Base-by-base conservation (phyloP, 2,329 filamentous ascomycete genomes). In the Exserohilum turcica region DNA sequence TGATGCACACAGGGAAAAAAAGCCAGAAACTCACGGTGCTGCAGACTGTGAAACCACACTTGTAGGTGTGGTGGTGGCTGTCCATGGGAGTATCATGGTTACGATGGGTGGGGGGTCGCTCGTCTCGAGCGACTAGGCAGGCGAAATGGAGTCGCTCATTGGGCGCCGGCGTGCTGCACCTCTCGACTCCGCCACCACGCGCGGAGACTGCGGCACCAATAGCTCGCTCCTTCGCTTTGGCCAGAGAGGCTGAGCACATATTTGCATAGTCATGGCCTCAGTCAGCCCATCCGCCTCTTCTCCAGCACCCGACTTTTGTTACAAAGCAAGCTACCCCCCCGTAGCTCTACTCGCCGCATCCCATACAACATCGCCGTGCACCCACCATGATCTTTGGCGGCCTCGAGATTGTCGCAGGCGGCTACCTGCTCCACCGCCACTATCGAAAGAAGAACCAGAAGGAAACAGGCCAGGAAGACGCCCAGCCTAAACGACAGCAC, bases 381-480 rank as follows among this genome's bases (percentile, higher is more conserved):
- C 55, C 65, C 64, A 67, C 55, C 60, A 75, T 75, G 72, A 64
- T 75, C 46, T 64, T 75, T 28, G 72, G 72, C n/a, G 72, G 72
- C n/a, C 65, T 75, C 1, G 72, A 75, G 48, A 48, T 75, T 21
- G 64, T 74, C 43, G 68, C 69, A 27, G 72, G 69, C 35, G 72
- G 70, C 27, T 71, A 71, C 40, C 57, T 75, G 6, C 46, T 70
- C 19, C 70, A 75, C 55, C 65, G 64, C 28, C 65, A 74, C 44
- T 64, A 72, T 48, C 71, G 70, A 50, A 69, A 72, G 48, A 73
- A 73, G 55, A 65, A 68, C 38, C 63, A 70, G 54, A 68, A 70
- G 58, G 64, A 63, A 52, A 60, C 55, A 43, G 55, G 66, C 13
- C 54, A 66, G 38, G 57, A 66, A 15, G 69, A 72, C 42, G 61